Base-by-base conservation (phyloP, 2,329 filamentous ascomycete species). In the Colletotrichum chlorophyti region DNA sequence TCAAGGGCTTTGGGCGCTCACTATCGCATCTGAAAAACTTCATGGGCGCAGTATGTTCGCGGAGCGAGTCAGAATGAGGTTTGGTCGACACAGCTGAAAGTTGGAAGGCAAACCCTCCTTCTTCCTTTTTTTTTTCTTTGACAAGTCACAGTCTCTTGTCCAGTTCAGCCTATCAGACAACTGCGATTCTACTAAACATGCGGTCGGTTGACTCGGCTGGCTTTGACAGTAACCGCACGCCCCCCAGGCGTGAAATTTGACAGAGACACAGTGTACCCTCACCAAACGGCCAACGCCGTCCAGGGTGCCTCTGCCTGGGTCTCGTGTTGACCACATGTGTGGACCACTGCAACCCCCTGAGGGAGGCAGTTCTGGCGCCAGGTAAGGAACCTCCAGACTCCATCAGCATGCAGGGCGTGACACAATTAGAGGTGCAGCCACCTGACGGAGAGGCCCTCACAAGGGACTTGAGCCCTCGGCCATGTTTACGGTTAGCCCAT, bases 381-480 rank as follows among this genome's bases (percentile, higher is more conserved):
- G n/a, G n/a, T n/a, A n/a, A 42, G 55, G 51, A 54, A 55, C 27
- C 32, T 55, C 55, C 23, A 59, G 43, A 38, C 51, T 37, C 55
- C 55, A 27, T 59, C 15, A 47, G 38, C 31, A 49, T 59, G 51
- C 55, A 59, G 55, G 55, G 45, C 51, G 51, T 59, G 51, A 49
- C 42, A 59, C 55, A 55, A 31, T 38, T 50, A 49, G 43, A 54
- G 52, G 51, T n/a, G 51, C 43, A 55, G 43, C 55, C 51, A 49
- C 51, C 43, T 59, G 43, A 58, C 37, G 48, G 53, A 24, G 31
- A 43, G 17, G 17, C 47, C 49, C 43, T 55, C 31, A n/a, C 31
- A 19, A 54, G 49, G 54, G 24, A 47, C 31, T n/a, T n/a, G n/a
- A n/a, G n/a, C n/a, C n/a, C n/a, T n/a, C n/a, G n/a, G n/a, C n/a